phyloP scores from a whole-genome alignment of 805 yeast genomes.

The Henningerozyma blattae region DNA sequence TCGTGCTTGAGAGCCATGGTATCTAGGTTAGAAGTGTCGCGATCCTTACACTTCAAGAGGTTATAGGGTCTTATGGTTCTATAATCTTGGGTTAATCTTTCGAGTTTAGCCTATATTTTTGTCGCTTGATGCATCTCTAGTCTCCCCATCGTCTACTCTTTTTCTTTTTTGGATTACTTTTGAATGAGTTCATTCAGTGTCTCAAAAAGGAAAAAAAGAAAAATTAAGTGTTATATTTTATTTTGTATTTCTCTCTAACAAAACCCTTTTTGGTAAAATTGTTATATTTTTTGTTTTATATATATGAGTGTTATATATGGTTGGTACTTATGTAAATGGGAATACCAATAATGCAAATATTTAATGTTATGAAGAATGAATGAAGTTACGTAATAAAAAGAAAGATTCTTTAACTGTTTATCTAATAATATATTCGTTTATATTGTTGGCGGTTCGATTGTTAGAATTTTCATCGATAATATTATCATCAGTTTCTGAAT shows the following conservation, averaged over 20 bases:
- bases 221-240: too few relatives aligned
- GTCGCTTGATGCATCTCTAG: constrained; percentile 21
- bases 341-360: too few relatives aligned
- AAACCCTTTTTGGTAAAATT: too few relatives aligned
- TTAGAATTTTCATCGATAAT: background rate
- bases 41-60: constrained; percentile 20
- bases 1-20: constrained; percentile 6
- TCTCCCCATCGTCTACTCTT: constrained; percentile 11
- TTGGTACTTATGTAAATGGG: too few relatives aligned
- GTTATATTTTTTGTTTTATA: too few relatives aligned
- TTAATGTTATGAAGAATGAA: too few relatives aligned
- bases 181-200: constrained; percentile 24
- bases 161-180: constrained; percentile 8
- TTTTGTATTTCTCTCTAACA: too few relatives aligned
- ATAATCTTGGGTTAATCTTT: constrained; percentile 1
- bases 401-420: too few relatives aligned
- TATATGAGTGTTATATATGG: too few relatives aligned
- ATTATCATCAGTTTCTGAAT: background rate
- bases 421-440: constrained; percentile 1
- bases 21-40: constrained; percentile 18
- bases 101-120: constrained; percentile 2
- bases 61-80: too few relatives aligned
- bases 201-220: too few relatives aligned
- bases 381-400: too few relatives aligned
- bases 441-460: background rate